These are phyloP conservation scores for Exophiala calicioides DNA, from an alignment of 2,329 filamentous ascomycete genomes.

Conservation along the genomic window DNA sequence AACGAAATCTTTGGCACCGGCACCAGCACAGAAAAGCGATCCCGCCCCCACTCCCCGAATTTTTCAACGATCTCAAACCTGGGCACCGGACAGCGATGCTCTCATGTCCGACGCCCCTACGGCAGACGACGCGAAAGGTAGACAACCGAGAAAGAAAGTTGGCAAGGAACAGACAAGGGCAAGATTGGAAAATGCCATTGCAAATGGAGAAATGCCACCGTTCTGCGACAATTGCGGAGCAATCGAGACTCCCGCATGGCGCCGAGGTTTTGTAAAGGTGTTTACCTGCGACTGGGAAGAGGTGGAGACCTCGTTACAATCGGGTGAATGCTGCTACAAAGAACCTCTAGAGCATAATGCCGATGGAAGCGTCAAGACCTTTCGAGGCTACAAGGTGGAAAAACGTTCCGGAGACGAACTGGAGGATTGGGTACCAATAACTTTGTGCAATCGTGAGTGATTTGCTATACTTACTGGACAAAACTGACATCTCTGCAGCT, in stretches of 20 bases:
- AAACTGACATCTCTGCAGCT: constrained; percentile 50
- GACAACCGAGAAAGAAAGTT: constrained; percentile 63
- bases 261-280: constrained; percentile 83
- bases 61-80: constrained; percentile 47
- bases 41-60: constrained; percentile 47
- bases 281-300: constrained; percentile 68
- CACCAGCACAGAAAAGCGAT: constrained; percentile 53
- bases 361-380: constrained; percentile 63
- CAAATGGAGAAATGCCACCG: constrained; percentile 79
- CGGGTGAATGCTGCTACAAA: constrained; percentile 73
- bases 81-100: constrained; percentile 47
- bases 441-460: constrained; percentile 82
- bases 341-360: constrained; percentile 65
- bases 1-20: constrained; percentile 31
- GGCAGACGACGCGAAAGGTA: constrained; percentile 42
- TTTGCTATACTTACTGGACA: background rate
- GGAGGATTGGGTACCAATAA: constrained; percentile 70
- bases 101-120: constrained; percentile 43
- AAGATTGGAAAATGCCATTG: constrained; percentile 60
- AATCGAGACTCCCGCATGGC: constrained; percentile 95
- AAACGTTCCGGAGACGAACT: constrained; percentile 69
- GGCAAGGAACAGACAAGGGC: constrained; percentile 65
- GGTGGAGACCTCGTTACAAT: constrained; percentile 70
- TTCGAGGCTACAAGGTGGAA: constrained; percentile 73
- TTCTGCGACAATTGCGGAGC: constrained; percentile 92